Evolutionary conservation across 208 protist species (phyloP).

Genomic region (Porcisia deanei): DNA sequence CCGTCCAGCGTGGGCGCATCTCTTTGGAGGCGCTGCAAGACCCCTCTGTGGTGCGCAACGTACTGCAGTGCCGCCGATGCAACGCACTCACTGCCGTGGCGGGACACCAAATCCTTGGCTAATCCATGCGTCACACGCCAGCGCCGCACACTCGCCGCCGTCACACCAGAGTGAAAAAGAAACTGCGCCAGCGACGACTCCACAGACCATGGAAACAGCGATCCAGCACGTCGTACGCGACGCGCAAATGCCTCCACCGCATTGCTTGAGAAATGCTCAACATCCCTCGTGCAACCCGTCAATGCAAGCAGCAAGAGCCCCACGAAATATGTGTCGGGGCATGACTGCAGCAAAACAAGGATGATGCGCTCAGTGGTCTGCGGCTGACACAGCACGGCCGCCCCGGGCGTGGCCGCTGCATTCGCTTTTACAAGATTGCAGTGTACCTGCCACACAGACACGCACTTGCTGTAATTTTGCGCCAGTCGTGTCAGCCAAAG

Average conservation of each 20-base stretch:
- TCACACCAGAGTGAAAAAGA: slow-evolving; percentile 23
- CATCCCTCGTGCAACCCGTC: not conserved
- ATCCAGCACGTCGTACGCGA: not conserved
- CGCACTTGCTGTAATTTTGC: slow-evolving; percentile 15
- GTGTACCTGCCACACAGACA: not conserved
- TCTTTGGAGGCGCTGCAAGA: not conserved
- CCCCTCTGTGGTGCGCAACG: slow-evolving; percentile 27
- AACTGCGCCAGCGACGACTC: slow-evolving; percentile 25
- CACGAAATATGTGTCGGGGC: slow-evolving; percentile 18
- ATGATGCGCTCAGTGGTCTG: slow-evolving; percentile 4
- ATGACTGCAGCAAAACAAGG: slow-evolving; percentile 14
- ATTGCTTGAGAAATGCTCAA: not conserved
- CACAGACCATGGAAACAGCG: slow-evolving; percentile 12
- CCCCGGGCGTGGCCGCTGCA: not conserved
- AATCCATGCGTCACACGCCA: not conserved
- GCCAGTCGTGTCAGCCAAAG: slow-evolving; percentile 12
- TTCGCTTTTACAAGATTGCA: not conserved
- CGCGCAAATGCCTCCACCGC: not conserved
- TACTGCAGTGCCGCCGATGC: slow-evolving; percentile 32
- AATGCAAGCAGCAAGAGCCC: slow-evolving; percentile 11
- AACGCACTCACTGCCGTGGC: not conserved
- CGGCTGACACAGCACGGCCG: not conserved
- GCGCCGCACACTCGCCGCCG: not conserved
- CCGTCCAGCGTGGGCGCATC: not conserved
- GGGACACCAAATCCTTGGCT: too few species aligned